A percentile compares a stretch with the other conserved stretches of the same genome.
These are phyloP conservation scores for Rhinocladiella mackenziei DNA, from an alignment of 2,329 filamentous ascomycete genomes.

Conservation along the genomic window DNA sequence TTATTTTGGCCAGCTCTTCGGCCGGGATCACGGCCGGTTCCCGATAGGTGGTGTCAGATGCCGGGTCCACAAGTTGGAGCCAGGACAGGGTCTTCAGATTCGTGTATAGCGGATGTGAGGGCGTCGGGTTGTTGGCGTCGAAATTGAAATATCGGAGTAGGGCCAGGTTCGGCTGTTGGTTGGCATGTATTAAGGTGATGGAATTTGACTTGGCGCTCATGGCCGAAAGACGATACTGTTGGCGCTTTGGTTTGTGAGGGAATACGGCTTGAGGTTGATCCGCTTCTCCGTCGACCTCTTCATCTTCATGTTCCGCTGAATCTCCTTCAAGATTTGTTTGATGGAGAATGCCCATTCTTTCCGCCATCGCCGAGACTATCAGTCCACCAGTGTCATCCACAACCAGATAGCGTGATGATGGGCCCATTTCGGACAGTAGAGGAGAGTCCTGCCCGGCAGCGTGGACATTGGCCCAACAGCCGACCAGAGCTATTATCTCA, in stretches of 20 bases:
- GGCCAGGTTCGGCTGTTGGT: constrained; percentile 81
- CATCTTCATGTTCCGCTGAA: constrained; percentile 14
- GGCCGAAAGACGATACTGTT: constrained; percentile 27
- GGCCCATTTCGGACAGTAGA: constrained; percentile 27
- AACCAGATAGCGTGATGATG: constrained; percentile 62
- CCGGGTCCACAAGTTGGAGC: constrained; percentile 81
- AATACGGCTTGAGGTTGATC: constrained; percentile 13
- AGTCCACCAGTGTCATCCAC: constrained; percentile 85
- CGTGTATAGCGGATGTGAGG: constrained; percentile 71
- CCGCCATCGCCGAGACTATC: constrained; percentile 76
- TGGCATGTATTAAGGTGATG: constrained; percentile 74
- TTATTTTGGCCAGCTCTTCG: constrained; percentile 64
- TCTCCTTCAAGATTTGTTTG: constrained; percentile 33
- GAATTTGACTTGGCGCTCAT: constrained; percentile 66
- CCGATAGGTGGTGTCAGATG: constrained; percentile 68
- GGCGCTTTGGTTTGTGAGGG: constrained; percentile 32
- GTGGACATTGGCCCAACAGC: constrained; percentile 85
- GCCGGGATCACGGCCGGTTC: constrained; percentile 59
- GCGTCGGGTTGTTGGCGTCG: constrained; percentile 62
- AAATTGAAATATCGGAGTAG: constrained; percentile 87
- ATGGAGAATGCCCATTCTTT: constrained; percentile 80
- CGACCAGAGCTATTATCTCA: constrained; percentile 74
- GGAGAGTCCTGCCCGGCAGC: constrained; percentile 45
- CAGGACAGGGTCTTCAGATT: constrained; percentile 83
- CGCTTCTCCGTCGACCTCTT: constrained; percentile 13